phyloP scores from a whole-genome alignment of 179 eudicot species.

The Heliamphora pulchella region DNA sequence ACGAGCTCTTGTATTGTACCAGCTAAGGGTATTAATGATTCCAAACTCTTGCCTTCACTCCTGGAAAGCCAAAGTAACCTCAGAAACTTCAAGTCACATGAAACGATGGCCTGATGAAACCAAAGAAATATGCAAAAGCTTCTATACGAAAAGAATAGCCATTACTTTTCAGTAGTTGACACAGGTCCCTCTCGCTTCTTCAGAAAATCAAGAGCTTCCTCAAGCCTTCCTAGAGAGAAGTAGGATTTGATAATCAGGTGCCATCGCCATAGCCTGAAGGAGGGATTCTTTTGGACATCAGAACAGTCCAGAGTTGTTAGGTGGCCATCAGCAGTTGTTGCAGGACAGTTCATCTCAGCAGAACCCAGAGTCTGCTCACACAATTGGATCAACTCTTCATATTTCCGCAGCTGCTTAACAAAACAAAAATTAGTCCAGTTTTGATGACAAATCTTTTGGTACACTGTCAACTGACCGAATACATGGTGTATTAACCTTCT shows the following conservation, averaged over 20 bases:
- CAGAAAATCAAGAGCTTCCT: conserved; percentile 61
- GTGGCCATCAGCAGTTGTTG: conserved; percentile 15
- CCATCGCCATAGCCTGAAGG: conserved; percentile 47
- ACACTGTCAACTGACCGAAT: neutral
- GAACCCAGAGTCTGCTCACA: conserved; percentile 61
- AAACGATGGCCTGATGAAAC: conserved; percentile 1
- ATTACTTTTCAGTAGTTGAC: conserved; percentile 41
- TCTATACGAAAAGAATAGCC: neutral
- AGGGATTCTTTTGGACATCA: conserved; percentile 21
- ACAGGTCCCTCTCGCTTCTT: conserved; percentile 55
- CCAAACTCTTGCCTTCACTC: conserved; percentile 36
- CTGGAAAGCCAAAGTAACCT: conserved; percentile 25
- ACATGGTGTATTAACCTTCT: neutral
- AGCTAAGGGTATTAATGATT: conserved; percentile 45
- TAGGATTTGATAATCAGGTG: conserved; percentile 47
- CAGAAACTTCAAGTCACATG: conserved; percentile 9
- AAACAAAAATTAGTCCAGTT: conserved; percentile 18
- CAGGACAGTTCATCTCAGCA: conserved; percentile 43
- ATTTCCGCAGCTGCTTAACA: conserved; percentile 53
- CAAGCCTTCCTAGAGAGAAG: conserved; percentile 77
- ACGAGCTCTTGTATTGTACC: conserved; percentile 54
- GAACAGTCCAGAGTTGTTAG: conserved; percentile 21
- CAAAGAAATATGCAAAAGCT: neutral
- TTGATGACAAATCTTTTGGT: conserved; percentile 14
- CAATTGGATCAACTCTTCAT: conserved; percentile 62